Conservation (phyloP, 441 rosid genomes). For the Eutrema salsugineum region DNA sequence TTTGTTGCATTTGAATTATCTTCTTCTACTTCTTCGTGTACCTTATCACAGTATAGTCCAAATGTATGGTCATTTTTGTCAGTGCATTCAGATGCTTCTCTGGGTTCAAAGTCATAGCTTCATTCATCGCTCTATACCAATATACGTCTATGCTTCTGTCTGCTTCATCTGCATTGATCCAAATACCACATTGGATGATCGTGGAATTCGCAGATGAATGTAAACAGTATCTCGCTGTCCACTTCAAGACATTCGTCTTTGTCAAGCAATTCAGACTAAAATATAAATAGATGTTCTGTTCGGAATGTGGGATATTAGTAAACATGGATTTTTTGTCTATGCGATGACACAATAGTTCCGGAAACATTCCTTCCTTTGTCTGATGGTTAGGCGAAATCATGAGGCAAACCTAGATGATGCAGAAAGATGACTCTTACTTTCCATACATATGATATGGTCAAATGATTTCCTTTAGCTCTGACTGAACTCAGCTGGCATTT, state of each 20-base stretch:
- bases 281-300: background rate
- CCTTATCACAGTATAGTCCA: background rate
- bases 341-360: background rate
- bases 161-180: background rate
- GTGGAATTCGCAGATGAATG: background rate
- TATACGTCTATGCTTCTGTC: background rate
- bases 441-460: too few relatives aligned
- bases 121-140: background rate
- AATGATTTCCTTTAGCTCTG: too few relatives aligned
- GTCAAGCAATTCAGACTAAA: background rate
- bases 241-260: background rate
- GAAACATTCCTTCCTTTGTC: background rate
- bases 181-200: background rate
- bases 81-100: background rate
- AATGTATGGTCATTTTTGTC: too few relatives aligned
- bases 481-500: too few relatives aligned
- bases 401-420: too few relatives aligned
- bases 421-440: slow-evolving; percentile 25
- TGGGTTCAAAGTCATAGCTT: background rate
- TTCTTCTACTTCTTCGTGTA: background rate
- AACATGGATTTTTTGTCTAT: background rate
- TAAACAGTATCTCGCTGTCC: too few relatives aligned
- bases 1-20: background rate
- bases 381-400: background rate
- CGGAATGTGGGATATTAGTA: background rate